These are phyloP conservation scores for Striga hermonthica DNA, from an alignment of 305 asterid genomes.

Conservation along the genomic window DNA sequence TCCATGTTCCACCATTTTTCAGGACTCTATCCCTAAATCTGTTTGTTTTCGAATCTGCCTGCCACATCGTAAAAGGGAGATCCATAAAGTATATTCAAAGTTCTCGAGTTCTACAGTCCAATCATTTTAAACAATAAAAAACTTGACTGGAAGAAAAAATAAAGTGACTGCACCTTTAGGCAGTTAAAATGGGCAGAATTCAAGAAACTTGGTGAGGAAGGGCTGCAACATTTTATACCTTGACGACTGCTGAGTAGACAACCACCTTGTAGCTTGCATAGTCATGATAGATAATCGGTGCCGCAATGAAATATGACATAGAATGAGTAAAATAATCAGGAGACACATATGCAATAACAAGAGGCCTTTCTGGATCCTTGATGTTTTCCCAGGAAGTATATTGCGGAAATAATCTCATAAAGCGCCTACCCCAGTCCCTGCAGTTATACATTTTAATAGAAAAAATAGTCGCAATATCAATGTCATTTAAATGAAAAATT, in stretches of 20 bases:
- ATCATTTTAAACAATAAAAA: constrained; percentile 21
- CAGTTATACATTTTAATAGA: constrained; percentile 35
- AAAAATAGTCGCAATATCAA: neutral
- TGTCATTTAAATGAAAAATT: constrained; percentile 17
- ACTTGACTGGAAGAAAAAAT: constrained; percentile 20
- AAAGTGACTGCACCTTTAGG: constrained; percentile 8
- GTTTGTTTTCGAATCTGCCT: constrained; percentile 96
- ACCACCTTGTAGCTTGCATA: constrained; percentile 79
- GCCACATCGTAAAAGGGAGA: constrained; percentile 31
- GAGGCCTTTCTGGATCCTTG: constrained; percentile 84
- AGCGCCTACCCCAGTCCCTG: constrained; percentile 99
- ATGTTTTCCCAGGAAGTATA: constrained; percentile 87
- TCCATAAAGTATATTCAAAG: constrained; percentile 1
- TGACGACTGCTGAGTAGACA: constrained; percentile 93
- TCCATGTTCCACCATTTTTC: constrained; percentile 91
- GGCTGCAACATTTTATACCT: constrained; percentile 50
- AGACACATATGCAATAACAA: constrained; percentile 93
- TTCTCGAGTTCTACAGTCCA: constrained; percentile 16
- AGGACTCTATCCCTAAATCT: constrained; percentile 83
- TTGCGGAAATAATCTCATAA: constrained; percentile 81
- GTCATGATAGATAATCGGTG: constrained; percentile 84
- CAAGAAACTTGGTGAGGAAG: constrained; percentile 23
- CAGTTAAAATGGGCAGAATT: constrained; percentile 24
- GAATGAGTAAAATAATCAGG: constrained; percentile 99
- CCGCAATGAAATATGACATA: constrained; percentile 93